Conservation (phyloP, 208 protist genomes). For the Trypanosoma congolense region DNA sequence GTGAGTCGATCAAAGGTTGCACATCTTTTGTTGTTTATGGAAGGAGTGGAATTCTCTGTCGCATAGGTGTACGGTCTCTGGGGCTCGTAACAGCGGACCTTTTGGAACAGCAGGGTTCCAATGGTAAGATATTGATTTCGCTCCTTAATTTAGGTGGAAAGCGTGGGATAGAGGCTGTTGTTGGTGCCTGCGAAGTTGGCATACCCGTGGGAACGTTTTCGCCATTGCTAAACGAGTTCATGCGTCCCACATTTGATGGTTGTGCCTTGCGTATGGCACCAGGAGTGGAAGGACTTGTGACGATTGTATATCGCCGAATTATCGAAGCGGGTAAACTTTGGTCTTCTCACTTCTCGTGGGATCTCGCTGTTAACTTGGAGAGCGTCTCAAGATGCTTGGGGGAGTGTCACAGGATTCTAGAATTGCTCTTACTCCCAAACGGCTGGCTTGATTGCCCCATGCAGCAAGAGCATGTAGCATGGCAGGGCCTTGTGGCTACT, state of each 20-base stretch:
- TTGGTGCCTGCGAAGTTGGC: constrained; percentile 10
- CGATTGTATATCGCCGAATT: constrained; percentile 9
- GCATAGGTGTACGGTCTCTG: constrained; percentile 20
- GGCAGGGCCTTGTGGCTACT: constrained; percentile 16
- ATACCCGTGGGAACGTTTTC: constrained; percentile 2
- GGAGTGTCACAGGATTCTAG: constrained; percentile 18
- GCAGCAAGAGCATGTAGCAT: constrained; percentile 8
- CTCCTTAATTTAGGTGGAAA: constrained; percentile 9
- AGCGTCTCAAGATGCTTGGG: constrained; percentile 3
- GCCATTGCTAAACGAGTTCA: constrained; percentile 8
- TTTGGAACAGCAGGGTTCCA: neutral
- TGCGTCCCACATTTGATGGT: constrained; percentile 12
- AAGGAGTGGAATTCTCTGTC: constrained; percentile 27
- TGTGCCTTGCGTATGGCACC: constrained; percentile 1
- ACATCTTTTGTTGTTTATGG: constrained; percentile 54
- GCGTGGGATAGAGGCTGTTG: constrained; percentile 11
- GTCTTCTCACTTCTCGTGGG: constrained; percentile 13
- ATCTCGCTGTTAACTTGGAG: constrained; percentile 6
- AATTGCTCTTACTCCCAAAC: constrained; percentile 25
- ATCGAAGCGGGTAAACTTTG: constrained; percentile 2
- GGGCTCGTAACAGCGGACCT: constrained; percentile 13
- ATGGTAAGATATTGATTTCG: neutral
- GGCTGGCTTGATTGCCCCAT: constrained; percentile 50
- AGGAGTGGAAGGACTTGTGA: constrained; percentile 13
- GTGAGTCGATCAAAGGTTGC: constrained; percentile 16